Percentiles rank a stretch among this genome's conserved stretches.
These are phyloP conservation scores for Hypomontagnella monticulosa DNA, from an alignment of 495 filamentous ascomycete genomes.

Conservation along the genomic window DNA sequence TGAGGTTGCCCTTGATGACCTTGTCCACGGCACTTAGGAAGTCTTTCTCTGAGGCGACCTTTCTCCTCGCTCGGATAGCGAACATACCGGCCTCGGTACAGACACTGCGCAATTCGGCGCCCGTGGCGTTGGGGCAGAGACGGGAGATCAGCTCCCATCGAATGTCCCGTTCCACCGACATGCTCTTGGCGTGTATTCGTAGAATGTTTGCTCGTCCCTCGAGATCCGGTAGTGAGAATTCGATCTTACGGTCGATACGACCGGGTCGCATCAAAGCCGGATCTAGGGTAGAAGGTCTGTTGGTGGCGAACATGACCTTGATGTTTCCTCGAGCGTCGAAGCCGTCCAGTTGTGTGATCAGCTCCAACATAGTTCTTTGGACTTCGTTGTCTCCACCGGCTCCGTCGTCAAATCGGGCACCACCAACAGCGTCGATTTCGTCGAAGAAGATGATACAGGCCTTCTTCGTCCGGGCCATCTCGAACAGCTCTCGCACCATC, in stretches of 20 bases:
- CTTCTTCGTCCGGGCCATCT: constrained; percentile 99
- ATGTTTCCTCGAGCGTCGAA: constrained; percentile 98
- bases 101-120: constrained; percentile 92
- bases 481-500: constrained; percentile 98
- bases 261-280: constrained; percentile 97
- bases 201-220: constrained; percentile 98
- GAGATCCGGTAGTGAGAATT: constrained; percentile 95
- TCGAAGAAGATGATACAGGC: constrained; percentile 99
- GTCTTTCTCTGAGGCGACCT: constrained; percentile 99
- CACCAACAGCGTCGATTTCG: constrained; percentile 97
- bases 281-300: constrained; percentile 93
- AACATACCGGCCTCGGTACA: constrained; percentile 99
- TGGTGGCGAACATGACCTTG: constrained; percentile 99
- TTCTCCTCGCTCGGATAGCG: constrained; percentile 93
- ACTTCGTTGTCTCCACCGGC: constrained; percentile 99
- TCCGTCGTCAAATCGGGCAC: constrained; percentile 97
- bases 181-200: constrained; percentile 98
- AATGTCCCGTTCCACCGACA: constrained; percentile 98
- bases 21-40: constrained; percentile 98
- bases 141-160: constrained; percentile 98
- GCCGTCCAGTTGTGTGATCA: constrained; percentile 97
- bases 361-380: constrained; percentile 98
- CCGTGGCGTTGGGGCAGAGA: constrained; percentile 95
- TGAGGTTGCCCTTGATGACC: constrained; percentile 98
- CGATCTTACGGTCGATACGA: constrained; percentile 98